phyloP scores from a whole-genome alignment of 2,329 filamentous ascomycete species.

The Paracoccidioides brasiliensis region DNA sequence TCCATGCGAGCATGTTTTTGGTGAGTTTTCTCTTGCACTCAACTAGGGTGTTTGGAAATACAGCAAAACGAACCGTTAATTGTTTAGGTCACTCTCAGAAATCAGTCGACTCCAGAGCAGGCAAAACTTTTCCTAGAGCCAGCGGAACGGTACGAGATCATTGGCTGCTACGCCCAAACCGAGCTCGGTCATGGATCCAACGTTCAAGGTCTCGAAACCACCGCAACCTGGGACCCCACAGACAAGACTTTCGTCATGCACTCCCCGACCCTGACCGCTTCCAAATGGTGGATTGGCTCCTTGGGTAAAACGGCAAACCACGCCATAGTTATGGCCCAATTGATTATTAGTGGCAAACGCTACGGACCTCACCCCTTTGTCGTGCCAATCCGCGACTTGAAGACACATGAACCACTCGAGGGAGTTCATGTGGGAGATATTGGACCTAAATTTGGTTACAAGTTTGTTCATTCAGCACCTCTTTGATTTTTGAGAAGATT shows the following conservation, averaged over 20 bases:
- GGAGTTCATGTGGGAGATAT: conserved; percentile 67
- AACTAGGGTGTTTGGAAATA: not conserved
- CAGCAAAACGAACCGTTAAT: not conserved
- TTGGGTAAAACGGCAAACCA: conserved; percentile 64
- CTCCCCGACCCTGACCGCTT: conserved; percentile 59
- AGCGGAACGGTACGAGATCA: conserved; percentile 56
- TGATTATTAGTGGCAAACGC: conserved; percentile 53
- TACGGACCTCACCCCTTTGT: conserved; percentile 68
- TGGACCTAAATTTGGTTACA: conserved; percentile 67
- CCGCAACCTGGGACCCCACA: conserved; percentile 57
- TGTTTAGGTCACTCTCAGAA: conserved; percentile 50
- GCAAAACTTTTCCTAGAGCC: conserved; percentile 58
- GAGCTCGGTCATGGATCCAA: conserved; percentile 70
- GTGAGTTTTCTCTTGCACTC: conserved; percentile 26
- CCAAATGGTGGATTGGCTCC: conserved; percentile 78
- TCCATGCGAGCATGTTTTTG: conserved; percentile 60
- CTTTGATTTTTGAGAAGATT: not conserved
- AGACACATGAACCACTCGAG: conserved; percentile 55
- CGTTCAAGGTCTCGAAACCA: conserved; percentile 59
- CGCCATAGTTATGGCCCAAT: conserved; percentile 66
- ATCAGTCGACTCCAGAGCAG: conserved; percentile 61
- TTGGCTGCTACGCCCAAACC: conserved; percentile 71
- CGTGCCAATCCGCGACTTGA: conserved; percentile 57
- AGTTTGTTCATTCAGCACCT: conserved; percentile 23
- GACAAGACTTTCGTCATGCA: conserved; percentile 65